Percentiles rank a stretch among this genome's conserved stretches.
Evolutionary conservation across 129 eudicot species (phyloP).

Genomic region (Erigeron canadensis): DNA sequence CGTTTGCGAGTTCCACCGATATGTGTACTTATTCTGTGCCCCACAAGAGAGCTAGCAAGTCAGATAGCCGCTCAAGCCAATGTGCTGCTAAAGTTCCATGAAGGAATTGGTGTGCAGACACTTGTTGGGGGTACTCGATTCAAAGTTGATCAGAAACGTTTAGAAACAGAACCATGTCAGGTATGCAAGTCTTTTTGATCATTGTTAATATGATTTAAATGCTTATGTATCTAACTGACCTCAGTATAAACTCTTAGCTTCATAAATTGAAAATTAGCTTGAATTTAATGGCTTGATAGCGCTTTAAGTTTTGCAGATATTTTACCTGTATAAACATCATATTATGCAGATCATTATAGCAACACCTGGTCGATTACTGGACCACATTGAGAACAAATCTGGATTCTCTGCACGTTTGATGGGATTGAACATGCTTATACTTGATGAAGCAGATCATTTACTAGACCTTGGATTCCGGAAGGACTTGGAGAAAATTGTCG

Average conservation of each 20-base stretch:
- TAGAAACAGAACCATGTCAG: constrained; percentile 83
- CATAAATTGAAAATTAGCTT: neutral
- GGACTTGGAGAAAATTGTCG: constrained; percentile 88
- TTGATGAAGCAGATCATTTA: constrained; percentile 92
- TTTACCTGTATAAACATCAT: constrained; percentile 1
- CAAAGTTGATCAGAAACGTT: constrained; percentile 76
- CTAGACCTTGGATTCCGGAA: constrained; percentile 87
- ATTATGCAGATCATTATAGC: constrained; percentile 76
- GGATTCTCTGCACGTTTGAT: constrained; percentile 79
- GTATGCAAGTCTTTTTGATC: constrained; percentile 34
- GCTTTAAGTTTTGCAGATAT: neutral
- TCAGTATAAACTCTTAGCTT: no score
- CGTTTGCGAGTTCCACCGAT: constrained; percentile 54
- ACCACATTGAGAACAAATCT: constrained; percentile 85
- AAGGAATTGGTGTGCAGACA: constrained; percentile 77
- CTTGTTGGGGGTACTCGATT: constrained; percentile 96
- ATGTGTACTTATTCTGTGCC: constrained; percentile 80
- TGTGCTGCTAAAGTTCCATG: constrained; percentile 75
- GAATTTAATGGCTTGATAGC: no score
- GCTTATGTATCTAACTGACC: neutral
- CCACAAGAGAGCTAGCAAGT: constrained; percentile 96
- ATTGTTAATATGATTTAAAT: neutral
- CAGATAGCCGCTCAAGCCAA: constrained; percentile 94
- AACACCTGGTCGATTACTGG: constrained; percentile 94
- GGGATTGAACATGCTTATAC: constrained; percentile 81